Evolutionary conservation across 345 rosid species (phyloP).

Genomic region (Jatropha curcas): DNA sequence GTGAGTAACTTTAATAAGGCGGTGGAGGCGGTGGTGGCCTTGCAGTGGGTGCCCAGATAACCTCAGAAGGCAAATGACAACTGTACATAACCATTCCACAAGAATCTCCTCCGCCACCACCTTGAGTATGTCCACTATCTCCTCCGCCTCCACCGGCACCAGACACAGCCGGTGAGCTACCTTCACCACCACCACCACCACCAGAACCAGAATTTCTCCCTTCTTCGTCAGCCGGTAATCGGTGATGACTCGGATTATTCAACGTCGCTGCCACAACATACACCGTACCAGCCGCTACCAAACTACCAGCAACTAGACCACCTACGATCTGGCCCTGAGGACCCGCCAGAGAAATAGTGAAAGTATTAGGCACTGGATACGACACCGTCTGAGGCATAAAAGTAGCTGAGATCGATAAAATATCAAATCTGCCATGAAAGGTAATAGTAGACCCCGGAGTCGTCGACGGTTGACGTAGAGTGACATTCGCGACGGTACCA

Average conservation of each 20-base stretch:
- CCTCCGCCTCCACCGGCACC: conserved; percentile 39
- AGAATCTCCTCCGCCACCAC: conserved; percentile 42
- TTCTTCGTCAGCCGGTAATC: conserved; percentile 49
- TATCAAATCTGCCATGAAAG: conserved; percentile 86
- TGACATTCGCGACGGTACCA: conserved; percentile 84
- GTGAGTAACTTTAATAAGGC: conserved; percentile 32
- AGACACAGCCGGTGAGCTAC: conserved; percentile 50
- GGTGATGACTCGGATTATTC: conserved; percentile 66
- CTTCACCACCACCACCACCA: conserved; percentile 39
- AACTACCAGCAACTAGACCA: conserved; percentile 70
- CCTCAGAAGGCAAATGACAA: conserved; percentile 63
- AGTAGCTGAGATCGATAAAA: conserved; percentile 83
- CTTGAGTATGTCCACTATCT: conserved; percentile 50
- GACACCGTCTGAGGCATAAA: conserved; percentile 55
- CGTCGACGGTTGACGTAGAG: conserved; percentile 82
- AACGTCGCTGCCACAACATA: conserved; percentile 78
- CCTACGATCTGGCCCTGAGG: conserved; percentile 97
- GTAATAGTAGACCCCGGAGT: conserved; percentile 74
- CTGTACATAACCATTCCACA: conserved; percentile 65
- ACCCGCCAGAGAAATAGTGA: conserved; percentile 78
- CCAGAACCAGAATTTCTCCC: conserved; percentile 43
- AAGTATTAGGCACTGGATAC: conserved; percentile 45
- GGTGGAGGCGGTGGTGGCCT: conserved; percentile 56
- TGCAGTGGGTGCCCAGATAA: conserved; percentile 73
- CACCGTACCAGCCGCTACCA: conserved; percentile 69